phyloP scores from a whole-genome alignment of 805 yeast genomes.

The Candida peoriensis region DNA sequence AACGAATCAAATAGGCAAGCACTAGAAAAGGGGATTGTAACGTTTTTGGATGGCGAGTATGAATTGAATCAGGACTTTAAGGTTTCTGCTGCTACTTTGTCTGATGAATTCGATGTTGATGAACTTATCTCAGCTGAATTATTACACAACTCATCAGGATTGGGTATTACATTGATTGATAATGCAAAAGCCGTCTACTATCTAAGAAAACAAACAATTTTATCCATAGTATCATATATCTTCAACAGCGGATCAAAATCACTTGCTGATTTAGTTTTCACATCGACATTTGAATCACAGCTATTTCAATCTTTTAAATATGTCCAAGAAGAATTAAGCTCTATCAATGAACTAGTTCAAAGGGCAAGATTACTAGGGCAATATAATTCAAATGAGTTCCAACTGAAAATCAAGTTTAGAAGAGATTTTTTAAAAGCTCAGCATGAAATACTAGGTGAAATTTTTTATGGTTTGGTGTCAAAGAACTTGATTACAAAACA shows the following conservation, averaged over 20 bases:
- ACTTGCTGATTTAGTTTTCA: conserved; percentile 18
- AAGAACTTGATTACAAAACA: conserved; percentile 30
- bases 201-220: conserved; percentile 64
- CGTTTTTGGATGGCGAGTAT: conserved; percentile 51
- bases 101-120: conserved; percentile 70
- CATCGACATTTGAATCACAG: conserved; percentile 30
- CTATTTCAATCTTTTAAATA: conserved; percentile 50
- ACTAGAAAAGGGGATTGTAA: conserved; percentile 41
- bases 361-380: conserved; percentile 51
- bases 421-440: conserved; percentile 58
- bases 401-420: conserved; percentile 48
- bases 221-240: conserved; percentile 53
- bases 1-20: conserved; percentile 41
- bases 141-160: conserved; percentile 42
- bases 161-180: conserved; percentile 47
- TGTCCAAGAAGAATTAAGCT: conserved; percentile 52
- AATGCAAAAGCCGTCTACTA: conserved; percentile 66
- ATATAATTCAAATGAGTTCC: conserved; percentile 37
- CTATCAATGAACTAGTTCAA: conserved; percentile 47
- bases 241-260: conserved; percentile 26
- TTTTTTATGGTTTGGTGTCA: conserved; percentile 48
- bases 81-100: conserved; percentile 47
- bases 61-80: conserved; percentile 64
- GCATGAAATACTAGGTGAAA: conserved; percentile 69
- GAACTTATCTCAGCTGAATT: conserved; percentile 73